Evolutionary conservation across 352 stramenopile species (phyloP).

Genomic region (Saprolegnia parasitica): DNA sequence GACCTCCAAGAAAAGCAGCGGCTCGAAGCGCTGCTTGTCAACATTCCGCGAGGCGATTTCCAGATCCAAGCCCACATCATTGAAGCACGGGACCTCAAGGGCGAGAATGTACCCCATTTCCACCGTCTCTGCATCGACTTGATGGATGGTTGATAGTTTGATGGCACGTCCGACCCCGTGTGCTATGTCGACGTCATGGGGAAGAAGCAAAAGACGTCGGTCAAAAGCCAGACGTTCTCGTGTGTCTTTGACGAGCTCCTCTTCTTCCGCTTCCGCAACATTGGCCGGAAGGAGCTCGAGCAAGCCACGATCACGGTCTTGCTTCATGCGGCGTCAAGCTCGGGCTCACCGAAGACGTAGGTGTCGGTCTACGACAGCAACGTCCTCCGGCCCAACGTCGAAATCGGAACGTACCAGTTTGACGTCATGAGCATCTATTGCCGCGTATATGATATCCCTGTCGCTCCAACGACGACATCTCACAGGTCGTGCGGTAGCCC

Average conservation of each 20-base stretch:
- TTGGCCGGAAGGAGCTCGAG: slow-evolving; percentile 60
- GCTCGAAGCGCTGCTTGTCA: slow-evolving; percentile 42
- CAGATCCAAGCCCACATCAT: slow-evolving; percentile 84
- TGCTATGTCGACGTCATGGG: slow-evolving; percentile 76
- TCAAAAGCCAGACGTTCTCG: slow-evolving; percentile 69
- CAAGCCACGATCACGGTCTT: slow-evolving; percentile 63
- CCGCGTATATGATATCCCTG: slow-evolving; percentile 38
- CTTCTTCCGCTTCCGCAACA: slow-evolving; percentile 87
- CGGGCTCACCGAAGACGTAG: too few relatives aligned
- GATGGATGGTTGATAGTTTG: slow-evolving; percentile 38
- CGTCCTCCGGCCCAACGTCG: slow-evolving; percentile 56
- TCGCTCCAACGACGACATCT: not conserved
- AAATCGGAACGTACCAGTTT: slow-evolving; percentile 84
- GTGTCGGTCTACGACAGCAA: slow-evolving; percentile 76
- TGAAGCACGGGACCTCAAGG: slow-evolving; percentile 82
- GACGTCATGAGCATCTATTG: slow-evolving; percentile 73
- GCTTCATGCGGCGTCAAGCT: not conserved
- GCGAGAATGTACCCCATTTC: slow-evolving; percentile 59
- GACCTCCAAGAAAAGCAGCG: slow-evolving; percentile 54
- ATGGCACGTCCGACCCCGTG: slow-evolving; percentile 86
- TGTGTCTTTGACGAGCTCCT: slow-evolving; percentile 89
- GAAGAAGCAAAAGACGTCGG: slow-evolving; percentile 68
- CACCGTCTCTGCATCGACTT: not conserved
- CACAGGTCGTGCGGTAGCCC: slow-evolving; percentile 38
- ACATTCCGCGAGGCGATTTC: slow-evolving; percentile 71